phyloP scores from a whole-genome alignment of 345 rosid genomes.

The Gossypioides kirkii region DNA sequence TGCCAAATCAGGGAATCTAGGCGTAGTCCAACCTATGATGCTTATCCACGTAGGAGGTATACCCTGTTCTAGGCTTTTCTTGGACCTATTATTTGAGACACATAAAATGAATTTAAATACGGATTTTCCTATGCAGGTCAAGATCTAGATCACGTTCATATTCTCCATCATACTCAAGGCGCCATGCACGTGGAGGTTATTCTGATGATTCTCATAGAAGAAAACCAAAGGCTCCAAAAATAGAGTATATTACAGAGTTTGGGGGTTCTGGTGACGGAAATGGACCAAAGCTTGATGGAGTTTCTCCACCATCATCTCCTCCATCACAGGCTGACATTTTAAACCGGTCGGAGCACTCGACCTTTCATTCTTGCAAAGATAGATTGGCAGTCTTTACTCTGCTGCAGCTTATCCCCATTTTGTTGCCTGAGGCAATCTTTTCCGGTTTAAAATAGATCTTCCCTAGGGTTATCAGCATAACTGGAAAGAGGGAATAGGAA shows the following conservation, averaged over 20 bases:
- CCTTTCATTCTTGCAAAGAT: constrained; percentile 97
- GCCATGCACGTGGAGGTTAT: constrained; percentile 49
- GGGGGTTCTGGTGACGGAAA: constrained; percentile 68
- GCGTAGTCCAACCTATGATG: constrained; percentile 93
- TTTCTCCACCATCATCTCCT: constrained; percentile 91
- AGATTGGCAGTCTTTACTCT: constrained; percentile 73
- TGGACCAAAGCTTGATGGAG: constrained; percentile 68
- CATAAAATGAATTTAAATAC: neutral
- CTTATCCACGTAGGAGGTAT: constrained; percentile 88
- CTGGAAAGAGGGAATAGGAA: constrained; percentile 47
- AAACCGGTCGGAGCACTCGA: constrained; percentile 99
- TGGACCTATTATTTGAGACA: neutral
- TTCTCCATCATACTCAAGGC: constrained; percentile 76
- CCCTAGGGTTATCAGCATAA: constrained; percentile 49
- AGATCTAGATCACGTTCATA: constrained; percentile 76
- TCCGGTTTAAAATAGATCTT: constrained; percentile 45
- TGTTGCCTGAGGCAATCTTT: constrained; percentile 55
- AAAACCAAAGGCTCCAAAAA: constrained; percentile 67
- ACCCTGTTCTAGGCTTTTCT: neutral
- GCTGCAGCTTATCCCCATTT: constrained; percentile 68
- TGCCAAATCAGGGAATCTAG: constrained; percentile 57
- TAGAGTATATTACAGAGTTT: constrained; percentile 91
- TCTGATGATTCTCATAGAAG: constrained; percentile 53
- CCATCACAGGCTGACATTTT: constrained; percentile 53
- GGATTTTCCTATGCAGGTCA: constrained; percentile 32